Conservation (phyloP, 805 yeast genomes). For the Metschnikowia drakensbergensis region DNA sequence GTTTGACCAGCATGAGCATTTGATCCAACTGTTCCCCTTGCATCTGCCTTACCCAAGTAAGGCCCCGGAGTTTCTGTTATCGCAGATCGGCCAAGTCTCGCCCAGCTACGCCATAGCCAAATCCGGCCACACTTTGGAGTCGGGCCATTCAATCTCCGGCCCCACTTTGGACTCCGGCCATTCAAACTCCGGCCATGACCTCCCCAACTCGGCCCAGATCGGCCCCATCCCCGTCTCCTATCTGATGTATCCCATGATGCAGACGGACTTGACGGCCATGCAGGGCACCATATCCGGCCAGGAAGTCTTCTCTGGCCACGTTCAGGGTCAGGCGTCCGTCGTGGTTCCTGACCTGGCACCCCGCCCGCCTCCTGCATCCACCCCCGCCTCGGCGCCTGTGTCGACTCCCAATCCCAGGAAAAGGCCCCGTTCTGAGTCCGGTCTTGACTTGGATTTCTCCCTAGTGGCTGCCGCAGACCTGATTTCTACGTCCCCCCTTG, state of each 20-base stretch:
- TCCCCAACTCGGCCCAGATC: not conserved
- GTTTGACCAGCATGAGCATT: constrained; percentile 1
- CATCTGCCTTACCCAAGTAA: constrained; percentile 1
- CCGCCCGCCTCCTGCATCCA: not conserved
- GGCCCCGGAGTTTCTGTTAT: not conserved
- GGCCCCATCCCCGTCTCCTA: not conserved
- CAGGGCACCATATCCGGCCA: constrained; percentile 4
- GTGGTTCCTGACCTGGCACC: constrained; percentile 1
- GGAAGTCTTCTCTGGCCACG: not conserved
- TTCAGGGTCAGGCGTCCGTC: not conserved
- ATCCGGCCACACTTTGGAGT: no score
- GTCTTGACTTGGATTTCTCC: constrained; percentile 10
- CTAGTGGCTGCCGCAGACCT: constrained; percentile 7
- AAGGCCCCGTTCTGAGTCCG: constrained; percentile 5
- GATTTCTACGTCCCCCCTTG: constrained; percentile 7
- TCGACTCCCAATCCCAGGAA: constrained; percentile 4
- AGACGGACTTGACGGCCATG: constrained; percentile 2
- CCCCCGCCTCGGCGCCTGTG: not conserved
- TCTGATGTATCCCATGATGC: constrained; percentile 1
- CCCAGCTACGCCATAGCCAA: not conserved
- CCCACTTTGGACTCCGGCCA: no score
- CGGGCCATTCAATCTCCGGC: no score
- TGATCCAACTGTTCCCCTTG: constrained; percentile 3
- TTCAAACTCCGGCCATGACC: not conserved
- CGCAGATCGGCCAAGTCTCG: not conserved